These are phyloP conservation scores for Beauveria scarabaeidicola DNA, from an alignment of 2,329 filamentous ascomycete species.

Conservation along the genomic window DNA sequence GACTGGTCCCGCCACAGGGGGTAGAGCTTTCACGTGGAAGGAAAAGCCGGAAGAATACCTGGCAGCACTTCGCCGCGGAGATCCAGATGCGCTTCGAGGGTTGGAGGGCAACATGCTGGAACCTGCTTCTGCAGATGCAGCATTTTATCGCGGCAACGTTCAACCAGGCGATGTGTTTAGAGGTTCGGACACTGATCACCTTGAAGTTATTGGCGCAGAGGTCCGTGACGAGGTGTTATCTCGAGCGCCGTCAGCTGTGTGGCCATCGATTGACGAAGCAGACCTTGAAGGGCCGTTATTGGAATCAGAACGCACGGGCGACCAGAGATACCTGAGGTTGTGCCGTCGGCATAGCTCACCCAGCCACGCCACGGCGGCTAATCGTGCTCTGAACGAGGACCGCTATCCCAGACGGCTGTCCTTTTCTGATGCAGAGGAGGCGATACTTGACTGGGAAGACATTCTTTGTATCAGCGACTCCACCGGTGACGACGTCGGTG, in stretches of 20 bases:
- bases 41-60: conserved; percentile 54
- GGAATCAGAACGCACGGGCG: conserved; percentile 37
- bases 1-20: conserved; percentile 33
- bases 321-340: conserved; percentile 39
- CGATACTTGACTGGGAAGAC: conserved; percentile 59
- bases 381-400: conserved; percentile 40
- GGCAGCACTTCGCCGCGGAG: conserved; percentile 29
- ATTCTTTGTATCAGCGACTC: conserved; percentile 34
- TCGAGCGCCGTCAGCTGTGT: conserved; percentile 46
- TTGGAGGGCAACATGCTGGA: conserved; percentile 9
- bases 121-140: conserved; percentile 15
- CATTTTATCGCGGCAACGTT: conserved; percentile 16
- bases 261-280: conserved; percentile 49
- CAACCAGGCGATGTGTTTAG: conserved; percentile 18
- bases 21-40: conserved; percentile 54
- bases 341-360: conserved; percentile 55
- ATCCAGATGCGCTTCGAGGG: conserved; percentile 20
- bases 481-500: conserved; percentile 17
- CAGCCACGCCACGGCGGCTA: conserved; percentile 22
- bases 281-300: conserved; percentile 49
- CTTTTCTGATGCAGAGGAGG: conserved; percentile 67
- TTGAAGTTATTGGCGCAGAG: conserved; percentile 29
- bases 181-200: conserved; percentile 18
- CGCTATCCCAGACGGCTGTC: conserved; percentile 66
- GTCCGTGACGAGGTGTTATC: conserved; percentile 33